These are phyloP conservation scores for Penstemon davidsonii DNA, from an alignment of 257 asterid species.

Conservation along the genomic window DNA sequence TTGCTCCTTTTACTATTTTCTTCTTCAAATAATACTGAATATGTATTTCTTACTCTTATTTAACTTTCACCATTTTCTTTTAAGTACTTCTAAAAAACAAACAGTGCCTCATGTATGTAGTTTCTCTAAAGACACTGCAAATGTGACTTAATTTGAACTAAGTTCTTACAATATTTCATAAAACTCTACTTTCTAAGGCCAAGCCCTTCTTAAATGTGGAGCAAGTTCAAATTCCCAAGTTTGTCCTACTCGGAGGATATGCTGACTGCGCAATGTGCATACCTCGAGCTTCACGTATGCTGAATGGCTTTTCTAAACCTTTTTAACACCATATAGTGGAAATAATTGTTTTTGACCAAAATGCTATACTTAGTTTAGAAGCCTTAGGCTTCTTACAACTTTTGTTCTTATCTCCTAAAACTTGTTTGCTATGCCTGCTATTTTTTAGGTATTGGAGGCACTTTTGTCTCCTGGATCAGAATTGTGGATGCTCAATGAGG, in stretches of 20 bases:
- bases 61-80: background rate
- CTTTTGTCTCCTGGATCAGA: constrained; percentile 85
- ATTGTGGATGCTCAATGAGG: constrained; percentile 97
- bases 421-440: constrained; percentile 21
- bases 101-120: background rate
- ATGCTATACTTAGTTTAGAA: constrained; percentile 6
- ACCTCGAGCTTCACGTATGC: constrained; percentile 7
- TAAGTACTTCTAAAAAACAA: constrained; percentile 7
- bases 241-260: background rate
- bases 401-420: constrained; percentile 11
- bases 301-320: background rate
- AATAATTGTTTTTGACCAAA: background rate
- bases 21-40: background rate
- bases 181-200: constrained; percentile 2
- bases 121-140: constrained; percentile 5
- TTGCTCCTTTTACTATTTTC: background rate
- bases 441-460: constrained; percentile 78
- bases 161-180: background rate
- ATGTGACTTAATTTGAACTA: constrained; percentile 8
- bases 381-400: constrained; percentile 1
- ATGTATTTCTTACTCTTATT: background rate
- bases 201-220: background rate
- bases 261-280: constrained; percentile 7
- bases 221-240: too few relatives aligned
- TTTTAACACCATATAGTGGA: background rate